phyloP scores from a whole-genome alignment of 2,329 filamentous ascomycete genomes.

The Colletotrichum euphorbiae region DNA sequence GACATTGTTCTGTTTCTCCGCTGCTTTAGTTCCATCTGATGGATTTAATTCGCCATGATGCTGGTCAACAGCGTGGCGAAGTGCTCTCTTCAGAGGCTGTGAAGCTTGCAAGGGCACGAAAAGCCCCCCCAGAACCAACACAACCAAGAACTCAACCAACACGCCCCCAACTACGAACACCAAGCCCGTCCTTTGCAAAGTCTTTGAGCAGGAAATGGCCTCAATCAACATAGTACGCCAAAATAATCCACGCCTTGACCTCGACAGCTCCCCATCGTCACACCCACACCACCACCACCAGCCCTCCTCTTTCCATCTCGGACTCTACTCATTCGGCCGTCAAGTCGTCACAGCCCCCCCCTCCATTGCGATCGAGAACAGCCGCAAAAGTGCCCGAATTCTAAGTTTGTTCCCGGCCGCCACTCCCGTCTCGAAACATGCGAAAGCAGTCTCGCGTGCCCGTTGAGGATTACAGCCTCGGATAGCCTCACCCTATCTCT shows the following conservation, averaged over 20 bases:
- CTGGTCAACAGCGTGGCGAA: constrained; percentile 17
- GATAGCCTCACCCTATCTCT: constrained; percentile 17
- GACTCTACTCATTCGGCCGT: constrained; percentile 1
- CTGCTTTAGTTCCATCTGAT: not conserved
- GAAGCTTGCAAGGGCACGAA: constrained; percentile 19
- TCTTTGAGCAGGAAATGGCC: not conserved
- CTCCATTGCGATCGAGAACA: constrained; percentile 19
- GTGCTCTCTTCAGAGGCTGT: constrained; percentile 27
- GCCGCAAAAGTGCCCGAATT: constrained; percentile 7
- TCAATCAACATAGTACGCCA: not conserved
- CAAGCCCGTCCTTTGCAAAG: not conserved
- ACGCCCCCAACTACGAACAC: constrained; percentile 14
- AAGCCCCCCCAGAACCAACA: constrained; percentile 9
- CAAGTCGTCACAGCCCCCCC: constrained; percentile 6
- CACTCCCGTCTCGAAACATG: constrained; percentile 26
- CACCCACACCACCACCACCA: not conserved
- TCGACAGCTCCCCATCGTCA: not conserved
- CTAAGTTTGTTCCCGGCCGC: constrained; percentile 31
- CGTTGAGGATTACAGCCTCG: constrained; percentile 7
- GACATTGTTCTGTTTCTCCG: not conserved
- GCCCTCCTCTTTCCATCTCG: not conserved
- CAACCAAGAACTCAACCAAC: constrained; percentile 7
- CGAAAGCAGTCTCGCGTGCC: not conserved
- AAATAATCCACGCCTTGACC: not conserved
- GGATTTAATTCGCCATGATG: constrained; percentile 2